Evolutionary conservation across 805 yeast species (phyloP).

Genomic region (Starmerella vaccinii): DNA sequence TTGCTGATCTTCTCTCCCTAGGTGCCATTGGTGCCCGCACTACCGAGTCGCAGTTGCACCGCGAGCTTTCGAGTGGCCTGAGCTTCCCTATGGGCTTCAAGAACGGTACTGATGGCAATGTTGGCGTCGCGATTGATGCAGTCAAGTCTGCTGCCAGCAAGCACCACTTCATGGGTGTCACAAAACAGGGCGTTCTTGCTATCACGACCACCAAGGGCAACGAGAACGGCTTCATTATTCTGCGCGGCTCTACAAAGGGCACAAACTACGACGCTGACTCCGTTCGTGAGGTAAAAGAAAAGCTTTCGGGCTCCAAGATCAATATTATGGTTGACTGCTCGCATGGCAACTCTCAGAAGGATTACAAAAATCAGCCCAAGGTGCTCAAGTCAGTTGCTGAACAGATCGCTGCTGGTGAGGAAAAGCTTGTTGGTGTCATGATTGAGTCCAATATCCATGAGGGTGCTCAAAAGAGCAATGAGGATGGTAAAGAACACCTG

Average conservation of each 20-base stretch:
- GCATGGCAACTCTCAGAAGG: conserved; percentile 92
- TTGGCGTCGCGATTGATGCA: conserved; percentile 90
- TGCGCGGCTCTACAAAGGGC: conserved; percentile 92
- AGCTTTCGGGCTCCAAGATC: conserved; percentile 41
- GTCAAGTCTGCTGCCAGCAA: conserved; percentile 81
- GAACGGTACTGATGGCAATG: conserved; percentile 94
- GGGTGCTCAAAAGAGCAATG: conserved; percentile 78
- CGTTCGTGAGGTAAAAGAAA: conserved; percentile 63
- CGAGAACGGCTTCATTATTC: conserved; percentile 82
- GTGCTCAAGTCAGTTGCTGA: conserved; percentile 75
- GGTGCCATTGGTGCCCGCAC: conserved; percentile 99
- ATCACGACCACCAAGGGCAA: conserved; percentile 94
- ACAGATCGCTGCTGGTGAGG: conserved; percentile 75
- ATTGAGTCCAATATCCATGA: conserved; percentile 85
- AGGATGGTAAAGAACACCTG: conserved; percentile 44
- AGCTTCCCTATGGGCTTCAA: conserved; percentile 99
- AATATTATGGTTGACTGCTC: conserved; percentile 92
- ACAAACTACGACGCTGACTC: conserved; percentile 81
- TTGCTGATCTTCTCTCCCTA: conserved; percentile 78
- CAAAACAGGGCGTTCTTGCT: conserved; percentile 94
- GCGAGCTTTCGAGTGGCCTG: conserved; percentile 93
- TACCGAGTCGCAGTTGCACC: conserved; percentile 94
- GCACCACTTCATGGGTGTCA: conserved; percentile 94
- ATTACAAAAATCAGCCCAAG: conserved; percentile 88
- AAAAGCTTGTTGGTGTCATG: conserved; percentile 81